Base-by-base conservation (phyloP, 202 grass and related monocot species). In the Elaeis oleifera region DNA sequence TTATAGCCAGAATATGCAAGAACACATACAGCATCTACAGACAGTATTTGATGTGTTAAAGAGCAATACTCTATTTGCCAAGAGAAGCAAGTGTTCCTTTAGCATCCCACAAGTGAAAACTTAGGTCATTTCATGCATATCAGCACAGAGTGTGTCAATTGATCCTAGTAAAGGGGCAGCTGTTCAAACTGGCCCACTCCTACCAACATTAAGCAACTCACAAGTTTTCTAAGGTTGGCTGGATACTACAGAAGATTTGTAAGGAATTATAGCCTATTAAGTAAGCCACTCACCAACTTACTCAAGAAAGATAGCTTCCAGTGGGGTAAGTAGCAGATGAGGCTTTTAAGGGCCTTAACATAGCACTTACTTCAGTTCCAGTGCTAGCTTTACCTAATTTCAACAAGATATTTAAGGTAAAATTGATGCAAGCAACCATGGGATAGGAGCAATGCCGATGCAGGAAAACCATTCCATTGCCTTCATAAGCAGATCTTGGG, bases 301-400 rank as follows among this genome's bases (percentile, higher is more conserved):
- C 23, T 24, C 23, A 24, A 24, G 23, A 24, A 24, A 2, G 23
- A 24, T 24, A 24, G 14, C 7, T 54, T 28, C 20, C 0, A 64
- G 18, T 64, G 61, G 61, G 36, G 26, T 0, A 1, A 15, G 14
- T 16, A 39, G 23, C 61, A n/a, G 13, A 64, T 14, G 23, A 11
- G 20, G 22, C 61, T 3, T 69, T 69, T 56, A 7, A 0, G 0
- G 0, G 31, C 0, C 16, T 69, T 4, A 32, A 69, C 18, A 22
- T 28, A 8, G 19, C 11, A 11, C 1, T 69, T 5, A 24, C 13
- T 8, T 14, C 4, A 17, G 23, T 20, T 2, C 50, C 22, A 31
- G 0, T 69, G 17, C 50, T 69, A 5, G 26, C 20, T 16, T 32
- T 69, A 56, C 65, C 20, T 3, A 7, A 69, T 16, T 69, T 54